Evolutionary conservation across 257 asterid species (phyloP), one percentile per base, ranked within the genome.

Genomic region (Fraxinus anomala): DNA sequence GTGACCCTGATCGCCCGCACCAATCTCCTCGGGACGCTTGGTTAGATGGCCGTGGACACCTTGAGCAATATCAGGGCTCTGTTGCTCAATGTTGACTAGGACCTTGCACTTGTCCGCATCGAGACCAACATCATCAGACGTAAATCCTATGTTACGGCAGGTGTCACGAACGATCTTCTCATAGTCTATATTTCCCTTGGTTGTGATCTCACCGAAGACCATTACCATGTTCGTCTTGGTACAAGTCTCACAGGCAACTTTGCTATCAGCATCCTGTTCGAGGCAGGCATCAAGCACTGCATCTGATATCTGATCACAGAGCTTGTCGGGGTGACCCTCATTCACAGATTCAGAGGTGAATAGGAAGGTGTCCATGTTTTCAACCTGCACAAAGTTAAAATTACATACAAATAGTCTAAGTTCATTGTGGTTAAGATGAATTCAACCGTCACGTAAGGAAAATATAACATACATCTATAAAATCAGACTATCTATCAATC

Each of bases 261-360:
- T 87, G 91, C 92, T 89, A 78, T 89, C 92, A 0, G 92, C 88
- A 56, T 89, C 91, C 78, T 89, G 91, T 51, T 83, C 88, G 40
- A 89, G 86, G 85, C 92, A 89, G 83, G 92, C 92, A 28, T 88
- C 92, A 23, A 86, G 90, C 26, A 88, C 90, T 2, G 92, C 92
- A 76, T 88, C 92, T 37, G 92, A 89, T 39, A 89, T 85, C 82
- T 89, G 93, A 83, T 87, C 93, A n/a, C 93, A 89, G 79, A 89
- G 93, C 88, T 89, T 89, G 83, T 89, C 92, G 2, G 92, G 92
- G 82, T 89, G 92, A 63, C 93, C 93, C 79, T 89, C 93, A 26
- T 89, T 89, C 56, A 89, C 93, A 23, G 93, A 89, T 74, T 89
- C 93, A 26, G 93, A 89, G 56, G 93, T 89, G 81, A 87, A 89